Base-by-base conservation (phyloP, 176 grass and related monocot genomes). In the Oryza meridionalis region DNA sequence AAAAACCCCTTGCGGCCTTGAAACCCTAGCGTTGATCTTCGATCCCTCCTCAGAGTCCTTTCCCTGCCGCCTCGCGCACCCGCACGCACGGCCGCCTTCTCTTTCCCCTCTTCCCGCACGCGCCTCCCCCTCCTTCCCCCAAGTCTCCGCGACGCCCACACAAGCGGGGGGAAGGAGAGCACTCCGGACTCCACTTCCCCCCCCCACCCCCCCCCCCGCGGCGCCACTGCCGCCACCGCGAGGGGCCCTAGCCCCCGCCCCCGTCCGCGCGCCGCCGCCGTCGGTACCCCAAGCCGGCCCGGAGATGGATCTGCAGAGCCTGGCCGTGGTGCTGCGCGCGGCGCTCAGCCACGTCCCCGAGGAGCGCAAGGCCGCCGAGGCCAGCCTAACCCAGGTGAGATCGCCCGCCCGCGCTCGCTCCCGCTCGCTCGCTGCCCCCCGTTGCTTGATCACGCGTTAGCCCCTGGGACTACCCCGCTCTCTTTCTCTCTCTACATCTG, bases 291-390 rank as follows among this genome's bases (percentile, higher is more conserved):
- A 42, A 32, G 29, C 78, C 17, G 9, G 46, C 24, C 19, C 64
- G 43, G 74, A 78, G 8, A 97, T 97, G 94, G 94, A 97, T 94
- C 92, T 97, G 77, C 81, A 72, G 16, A 86, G 81, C 84, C 90
- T 97, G 5, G 84, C 84, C 45, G 22, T 92, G 22, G 94, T 97
- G 63, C 92, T 97, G 76, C 90, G 92, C 24, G 92, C 92, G 24
- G 94, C 92, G 44, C 94, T 97, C 70, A 97, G 94, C 86, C 88
- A 91, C 77, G 64, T 53, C n/a, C 92, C 90, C 2, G 94, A 97
- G 4, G 92, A 94, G 88, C 81, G 94, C 32, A 94, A 94, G 68
- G 90, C 94, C 29, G 94, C 94, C 1, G 94, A 97, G 87, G 86
- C 90, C 77, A 92, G 86, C 88, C 92, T 97, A 10, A 65, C 87